Evolutionary conservation across 2,329 filamentous ascomycete species (phyloP), one percentile per base, ranked within the genome.

Genomic region (Kalmusia sp.): DNA sequence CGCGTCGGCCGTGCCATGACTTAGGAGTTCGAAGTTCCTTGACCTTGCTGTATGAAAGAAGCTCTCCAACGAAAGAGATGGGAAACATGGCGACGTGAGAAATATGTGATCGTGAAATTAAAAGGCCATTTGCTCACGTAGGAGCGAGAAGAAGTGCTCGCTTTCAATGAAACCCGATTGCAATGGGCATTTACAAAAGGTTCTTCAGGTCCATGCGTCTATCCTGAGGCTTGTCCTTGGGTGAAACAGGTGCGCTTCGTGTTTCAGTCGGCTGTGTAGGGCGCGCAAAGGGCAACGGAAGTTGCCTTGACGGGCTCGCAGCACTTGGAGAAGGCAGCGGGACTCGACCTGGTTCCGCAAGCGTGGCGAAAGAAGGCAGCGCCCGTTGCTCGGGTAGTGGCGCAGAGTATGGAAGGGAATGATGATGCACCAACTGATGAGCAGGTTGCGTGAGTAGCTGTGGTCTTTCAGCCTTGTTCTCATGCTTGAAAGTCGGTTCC

Each of bases 381-480:
- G 63, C 56, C 17, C 60, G 64, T 50, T 74, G 72, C 57, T 6
- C 57, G 54, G 41, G 59, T 14, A 57, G 52, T 7, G 64, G 62
- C 15, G 64, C 58, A 30, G 66, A 65, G 25, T 65, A 67, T 5
- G 69, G 70, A 30, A 71, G 61, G 11, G 64, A 65, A 49, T 71
- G 68, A 46, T 73, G 67, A 28, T 69, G 71, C 17, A 65, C 64
- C 21, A 65, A 67, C 50, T 65, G 67, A 38, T 63, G 55, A 15
- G 62, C 58, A 12, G 69, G 67, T 55, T 74, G 67, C 3, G 70
- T 72, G 54, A 72, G 69, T 12, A 73, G 59, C 24, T 65, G 63
- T 22, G 62, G 64, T 52, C 59, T 65, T 44, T 69, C 63, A 8
- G 63, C 54, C 35, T 64, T 63, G 51, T 69, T 52, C 14, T 55